These are phyloP conservation scores for Arachis stenosperma DNA, from an alignment of 306 rosid species.

Conservation along the genomic window DNA sequence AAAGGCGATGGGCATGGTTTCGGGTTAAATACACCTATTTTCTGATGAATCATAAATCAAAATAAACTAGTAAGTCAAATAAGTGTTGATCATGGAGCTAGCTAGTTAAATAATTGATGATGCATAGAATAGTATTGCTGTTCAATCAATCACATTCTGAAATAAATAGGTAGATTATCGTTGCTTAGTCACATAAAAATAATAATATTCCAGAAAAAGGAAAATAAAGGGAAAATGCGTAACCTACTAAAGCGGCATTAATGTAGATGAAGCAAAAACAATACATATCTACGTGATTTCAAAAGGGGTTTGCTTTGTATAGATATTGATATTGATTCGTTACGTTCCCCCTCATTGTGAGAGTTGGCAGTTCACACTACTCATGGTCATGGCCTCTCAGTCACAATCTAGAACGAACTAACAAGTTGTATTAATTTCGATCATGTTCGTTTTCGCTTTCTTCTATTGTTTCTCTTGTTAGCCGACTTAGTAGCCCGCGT, in stretches of 20 bases:
- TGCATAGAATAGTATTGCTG: background rate
- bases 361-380: slow-evolving; percentile 44
- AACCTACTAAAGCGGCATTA: slow-evolving; percentile 49
- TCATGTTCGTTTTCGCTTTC: slow-evolving; percentile 40
- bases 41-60: background rate
- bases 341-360: background rate
- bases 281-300: slow-evolving; percentile 6
- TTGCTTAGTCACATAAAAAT: background rate
- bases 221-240: background rate
- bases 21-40: background rate
- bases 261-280: slow-evolving; percentile 30
- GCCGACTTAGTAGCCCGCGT: slow-evolving; percentile 16
- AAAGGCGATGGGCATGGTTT: too few species aligned
- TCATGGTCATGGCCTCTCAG: slow-evolving; percentile 21
- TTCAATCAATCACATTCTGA: slow-evolving; percentile 1
- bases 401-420: slow-evolving; percentile 45
- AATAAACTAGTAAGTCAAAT: background rate
- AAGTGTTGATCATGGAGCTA: background rate
- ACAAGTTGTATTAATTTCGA: slow-evolving; percentile 40
- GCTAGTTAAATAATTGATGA: slow-evolving; percentile 5
- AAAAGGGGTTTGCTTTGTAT: slow-evolving; percentile 21
- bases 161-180: slow-evolving; percentile 23
- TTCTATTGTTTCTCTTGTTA: slow-evolving; percentile 16
- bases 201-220: slow-evolving; percentile 2
- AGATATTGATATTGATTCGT: slow-evolving; percentile 3